Evolutionary conservation across 2,329 filamentous ascomycete species (phyloP).

Genomic region (Claviceps humidiphila): DNA sequence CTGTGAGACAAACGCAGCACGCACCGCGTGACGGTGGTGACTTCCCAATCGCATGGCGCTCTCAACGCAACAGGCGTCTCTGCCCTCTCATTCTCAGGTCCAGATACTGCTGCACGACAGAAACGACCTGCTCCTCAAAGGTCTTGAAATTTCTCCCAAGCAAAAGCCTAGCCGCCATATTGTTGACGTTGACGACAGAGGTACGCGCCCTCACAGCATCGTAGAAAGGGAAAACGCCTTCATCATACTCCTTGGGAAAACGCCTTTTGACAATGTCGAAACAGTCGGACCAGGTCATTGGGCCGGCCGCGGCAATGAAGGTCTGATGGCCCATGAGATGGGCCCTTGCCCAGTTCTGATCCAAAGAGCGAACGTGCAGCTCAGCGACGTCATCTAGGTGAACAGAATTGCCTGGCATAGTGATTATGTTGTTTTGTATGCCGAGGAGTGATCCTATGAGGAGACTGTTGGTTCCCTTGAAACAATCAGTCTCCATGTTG

Average conservation of each 20-base stretch:
- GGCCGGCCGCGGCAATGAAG: constrained; percentile 13
- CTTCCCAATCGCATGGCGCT: no score
- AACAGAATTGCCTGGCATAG: constrained; percentile 18
- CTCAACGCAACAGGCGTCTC: background rate
- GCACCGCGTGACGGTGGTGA: no score
- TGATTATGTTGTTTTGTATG: constrained; percentile 9
- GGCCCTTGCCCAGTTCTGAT: constrained; percentile 7
- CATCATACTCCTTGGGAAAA: constrained; percentile 10
- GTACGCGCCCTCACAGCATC: constrained; percentile 1
- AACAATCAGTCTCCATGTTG: constrained; percentile 12
- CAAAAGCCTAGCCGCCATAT: constrained; percentile 13
- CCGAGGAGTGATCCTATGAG: constrained; percentile 22
- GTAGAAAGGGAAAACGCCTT: constrained; percentile 9
- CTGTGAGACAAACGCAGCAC: no score
- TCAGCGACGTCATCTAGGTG: constrained; percentile 26
- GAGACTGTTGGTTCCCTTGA: constrained; percentile 20
- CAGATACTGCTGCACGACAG: constrained; percentile 14
- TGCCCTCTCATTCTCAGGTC: constrained; percentile 7
- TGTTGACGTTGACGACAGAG: background rate
- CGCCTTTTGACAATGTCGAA: constrained; percentile 21
- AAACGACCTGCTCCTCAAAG: constrained; percentile 17
- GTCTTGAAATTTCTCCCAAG: constrained; percentile 14
- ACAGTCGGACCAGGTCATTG: constrained; percentile 24
- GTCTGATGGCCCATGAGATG: constrained; percentile 15
- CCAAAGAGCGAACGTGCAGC: constrained; percentile 23